These are phyloP conservation scores for Sporobolomyces roseus DNA, from an alignment of 768 basidiomycete genomes.

Conservation along the genomic window DNA sequence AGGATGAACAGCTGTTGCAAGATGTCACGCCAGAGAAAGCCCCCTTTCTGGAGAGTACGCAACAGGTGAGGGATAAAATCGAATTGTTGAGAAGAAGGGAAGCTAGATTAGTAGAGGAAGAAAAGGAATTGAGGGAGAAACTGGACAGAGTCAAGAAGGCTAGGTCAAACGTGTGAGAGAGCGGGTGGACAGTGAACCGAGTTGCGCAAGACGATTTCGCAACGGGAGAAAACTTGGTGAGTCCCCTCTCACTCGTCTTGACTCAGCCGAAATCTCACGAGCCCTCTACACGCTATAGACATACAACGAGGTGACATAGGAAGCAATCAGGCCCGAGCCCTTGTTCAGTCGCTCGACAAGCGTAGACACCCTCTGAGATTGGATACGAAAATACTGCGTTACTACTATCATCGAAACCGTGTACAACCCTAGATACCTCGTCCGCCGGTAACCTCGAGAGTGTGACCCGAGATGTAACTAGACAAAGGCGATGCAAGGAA, in stretches of 20 bases:
- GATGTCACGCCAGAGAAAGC: slow-evolving; percentile 2
- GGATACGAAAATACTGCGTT: too few species aligned
- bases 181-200: too few species aligned
- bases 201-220: neutral
- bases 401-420: too few species aligned
- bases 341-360: too few species aligned
- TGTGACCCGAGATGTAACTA: slow-evolving; percentile 76
- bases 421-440: slow-evolving; percentile 58
- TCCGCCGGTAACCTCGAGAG: slow-evolving; percentile 72
- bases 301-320: too few species aligned
- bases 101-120: slow-evolving; percentile 5
- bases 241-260: too few species aligned
- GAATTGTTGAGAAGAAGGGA: slow-evolving; percentile 9
- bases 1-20: slow-evolving; percentile 15
- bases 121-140: slow-evolving; percentile 19
- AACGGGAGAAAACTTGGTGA: too few species aligned
- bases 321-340: too few species aligned
- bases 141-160: neutral
- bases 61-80: slow-evolving; percentile 3
- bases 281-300: too few species aligned
- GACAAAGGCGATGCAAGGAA: slow-evolving; percentile 77
- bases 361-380: too few species aligned
- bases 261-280: too few species aligned
- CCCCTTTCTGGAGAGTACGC: neutral
- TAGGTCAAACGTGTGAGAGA: too few species aligned